phyloP scores from a whole-genome alignment of 23 red algal species.

The Pyropia haitanensis region DNA sequence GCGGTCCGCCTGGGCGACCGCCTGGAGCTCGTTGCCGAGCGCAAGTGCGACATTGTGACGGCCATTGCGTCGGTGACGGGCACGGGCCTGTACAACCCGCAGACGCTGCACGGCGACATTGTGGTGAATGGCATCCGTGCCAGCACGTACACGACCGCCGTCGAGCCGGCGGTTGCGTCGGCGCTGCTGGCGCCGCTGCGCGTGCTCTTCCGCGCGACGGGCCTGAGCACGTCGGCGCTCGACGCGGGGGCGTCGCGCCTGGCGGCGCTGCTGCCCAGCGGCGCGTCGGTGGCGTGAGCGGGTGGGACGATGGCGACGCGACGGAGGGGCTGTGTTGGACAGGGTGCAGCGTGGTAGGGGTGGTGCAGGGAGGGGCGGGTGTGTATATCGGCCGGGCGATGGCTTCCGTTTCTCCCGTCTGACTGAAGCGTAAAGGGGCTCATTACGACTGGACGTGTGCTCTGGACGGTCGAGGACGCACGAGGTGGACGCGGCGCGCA shows the following conservation, averaged over 20 bases:
- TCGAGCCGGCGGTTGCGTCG: conserved; percentile 21
- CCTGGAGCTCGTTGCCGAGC: conserved; percentile 6
- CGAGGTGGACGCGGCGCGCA: too few relatives aligned
- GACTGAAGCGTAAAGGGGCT: too few relatives aligned
- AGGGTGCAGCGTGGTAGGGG: too few relatives aligned
- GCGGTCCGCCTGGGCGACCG: conserved; percentile 33
- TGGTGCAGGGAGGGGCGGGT: too few relatives aligned
- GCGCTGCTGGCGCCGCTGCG: conserved; percentile 34
- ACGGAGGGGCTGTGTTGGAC: too few relatives aligned
- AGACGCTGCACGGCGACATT: conserved; percentile 64
- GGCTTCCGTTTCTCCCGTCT: too few relatives aligned
- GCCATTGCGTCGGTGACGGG: conserved; percentile 11
- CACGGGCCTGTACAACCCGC: conserved; percentile 58
- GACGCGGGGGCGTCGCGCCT: conserved; percentile 32
- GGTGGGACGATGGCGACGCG: too few relatives aligned
- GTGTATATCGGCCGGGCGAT: too few relatives aligned
- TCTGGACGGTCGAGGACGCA: too few relatives aligned
- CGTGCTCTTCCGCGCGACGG: conserved; percentile 15
- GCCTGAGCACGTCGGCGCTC: conserved; percentile 19
- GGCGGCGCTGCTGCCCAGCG: conserved; percentile 27
- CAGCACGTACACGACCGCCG: conserved; percentile 27
- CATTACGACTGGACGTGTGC: too few relatives aligned
- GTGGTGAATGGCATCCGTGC: conserved; percentile 39
- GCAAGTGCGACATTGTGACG: conserved; percentile 3
- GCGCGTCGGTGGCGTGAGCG: conserved; percentile 10